A percentile compares a stretch with the other conserved stretches of the same genome.
Conservation (phyloP, 1,284 basidiomycete species). For the Ganoderma sinense region DNA sequence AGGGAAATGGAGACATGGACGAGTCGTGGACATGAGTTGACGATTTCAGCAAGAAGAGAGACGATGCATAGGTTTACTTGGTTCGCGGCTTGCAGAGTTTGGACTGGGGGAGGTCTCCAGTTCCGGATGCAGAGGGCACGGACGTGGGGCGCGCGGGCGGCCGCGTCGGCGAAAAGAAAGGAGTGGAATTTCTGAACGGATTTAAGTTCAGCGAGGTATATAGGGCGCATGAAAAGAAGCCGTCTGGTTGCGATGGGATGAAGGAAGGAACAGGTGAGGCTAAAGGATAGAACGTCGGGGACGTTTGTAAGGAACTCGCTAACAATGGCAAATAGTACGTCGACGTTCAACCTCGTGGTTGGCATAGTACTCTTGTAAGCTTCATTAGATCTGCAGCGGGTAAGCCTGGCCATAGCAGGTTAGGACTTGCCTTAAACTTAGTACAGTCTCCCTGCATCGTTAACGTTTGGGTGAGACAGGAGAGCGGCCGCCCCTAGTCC, state of each 20-base stretch:
- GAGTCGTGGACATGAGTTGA: background rate
- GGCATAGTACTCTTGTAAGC: background rate
- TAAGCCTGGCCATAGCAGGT: too few species aligned
- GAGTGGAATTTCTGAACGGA: background rate
- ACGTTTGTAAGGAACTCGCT: background rate
- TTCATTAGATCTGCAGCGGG: too few species aligned
- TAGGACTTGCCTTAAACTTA: background rate
- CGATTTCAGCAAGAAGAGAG: background rate
- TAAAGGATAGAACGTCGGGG: background rate
- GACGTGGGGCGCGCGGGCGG: background rate
- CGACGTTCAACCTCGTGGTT: background rate
- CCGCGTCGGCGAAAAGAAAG: background rate
- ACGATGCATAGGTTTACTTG: background rate
- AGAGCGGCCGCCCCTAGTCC: too few species aligned
- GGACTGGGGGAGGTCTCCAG: too few species aligned
- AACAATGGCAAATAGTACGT: background rate
- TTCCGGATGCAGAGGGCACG: background rate
- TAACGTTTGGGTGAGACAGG: too few species aligned
- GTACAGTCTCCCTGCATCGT: too few species aligned
- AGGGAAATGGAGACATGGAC: background rate
- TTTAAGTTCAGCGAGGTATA: background rate
- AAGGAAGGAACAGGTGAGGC: background rate
- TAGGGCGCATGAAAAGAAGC: background rate
- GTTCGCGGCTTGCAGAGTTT: background rate
- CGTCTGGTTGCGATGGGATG: background rate